A percentile compares a stretch with the other conserved stretches of the same genome.
Evolutionary conservation across 2,329 filamentous ascomycete genomes (phyloP).

Genomic region (Magnaporthales sp.): DNA sequence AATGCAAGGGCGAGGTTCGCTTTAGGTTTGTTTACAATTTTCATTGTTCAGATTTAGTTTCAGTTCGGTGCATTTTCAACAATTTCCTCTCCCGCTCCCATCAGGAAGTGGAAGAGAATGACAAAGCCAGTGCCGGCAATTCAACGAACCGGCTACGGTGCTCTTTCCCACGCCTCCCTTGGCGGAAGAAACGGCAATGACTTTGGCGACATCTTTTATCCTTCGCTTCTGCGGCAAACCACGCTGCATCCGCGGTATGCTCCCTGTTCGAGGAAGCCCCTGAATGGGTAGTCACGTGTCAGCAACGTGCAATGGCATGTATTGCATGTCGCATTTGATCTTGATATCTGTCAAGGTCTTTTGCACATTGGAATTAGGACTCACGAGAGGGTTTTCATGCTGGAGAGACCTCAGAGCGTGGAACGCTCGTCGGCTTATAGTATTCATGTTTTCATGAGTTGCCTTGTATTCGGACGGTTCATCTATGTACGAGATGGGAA

Average conservation of each 20-base stretch:
- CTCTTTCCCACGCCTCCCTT: constrained; percentile 99
- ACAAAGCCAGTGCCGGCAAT: background rate
- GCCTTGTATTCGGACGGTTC: background rate
- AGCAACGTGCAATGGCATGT: background rate
- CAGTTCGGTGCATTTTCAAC: background rate
- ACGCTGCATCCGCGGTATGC: constrained; percentile 66
- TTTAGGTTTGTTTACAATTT: constrained; percentile 12
- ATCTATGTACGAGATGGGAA: background rate
- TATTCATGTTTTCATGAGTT: constrained; percentile 13
- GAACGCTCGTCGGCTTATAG: constrained; percentile 26
- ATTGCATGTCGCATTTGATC: background rate
- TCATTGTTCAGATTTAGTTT: background rate
- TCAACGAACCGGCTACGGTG: constrained; percentile 65
- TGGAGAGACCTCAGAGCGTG: constrained; percentile 43
- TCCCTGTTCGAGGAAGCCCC: constrained; percentile 76
- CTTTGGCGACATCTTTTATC: constrained; percentile 78
- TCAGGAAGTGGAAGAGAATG: background rate
- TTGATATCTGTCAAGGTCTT: background rate
- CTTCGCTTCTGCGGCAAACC: constrained; percentile 72
- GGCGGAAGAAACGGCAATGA: constrained; percentile 94
- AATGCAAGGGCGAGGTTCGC: constrained; percentile 82
- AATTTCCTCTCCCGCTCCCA: background rate
- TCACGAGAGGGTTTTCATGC: constrained; percentile 86
- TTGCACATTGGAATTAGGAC: constrained; percentile 10
- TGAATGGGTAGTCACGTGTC: constrained; percentile 24